Evolutionary conservation across 495 filamentous ascomycete genomes (phyloP).

Genomic region (Tuber melanosporum): DNA sequence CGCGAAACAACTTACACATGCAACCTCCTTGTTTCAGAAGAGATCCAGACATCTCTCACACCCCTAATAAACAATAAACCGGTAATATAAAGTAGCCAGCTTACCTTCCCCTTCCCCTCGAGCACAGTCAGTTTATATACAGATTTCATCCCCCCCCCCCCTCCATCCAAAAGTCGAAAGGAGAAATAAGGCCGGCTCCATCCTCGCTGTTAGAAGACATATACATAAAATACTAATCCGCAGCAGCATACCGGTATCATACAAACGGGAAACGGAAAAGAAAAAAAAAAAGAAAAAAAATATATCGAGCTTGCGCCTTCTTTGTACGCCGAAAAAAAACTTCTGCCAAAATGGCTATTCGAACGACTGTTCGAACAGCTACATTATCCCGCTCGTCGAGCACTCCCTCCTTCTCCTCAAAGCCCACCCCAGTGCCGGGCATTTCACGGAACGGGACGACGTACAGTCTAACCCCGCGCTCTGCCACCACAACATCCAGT

Average conservation of each 20-base stretch:
- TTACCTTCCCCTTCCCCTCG: background rate
- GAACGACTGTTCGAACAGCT: background rate
- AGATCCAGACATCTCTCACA: background rate
- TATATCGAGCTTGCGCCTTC: background rate
- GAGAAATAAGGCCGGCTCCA: too few species aligned
- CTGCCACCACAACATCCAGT: background rate
- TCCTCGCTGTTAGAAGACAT: too few species aligned
- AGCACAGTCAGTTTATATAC: background rate
- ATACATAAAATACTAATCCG: too few species aligned
- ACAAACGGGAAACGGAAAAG: background rate
- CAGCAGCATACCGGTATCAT: too few species aligned
- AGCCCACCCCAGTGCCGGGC: background rate
- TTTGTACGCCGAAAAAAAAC: background rate
- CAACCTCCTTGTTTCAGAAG: background rate
- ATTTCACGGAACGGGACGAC: conserved; percentile 10
- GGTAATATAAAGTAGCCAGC: background rate
- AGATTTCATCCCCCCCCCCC: background rate
- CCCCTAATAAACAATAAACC: background rate
- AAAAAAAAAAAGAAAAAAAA: background rate
- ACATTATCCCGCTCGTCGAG: background rate
- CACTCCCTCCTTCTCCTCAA: background rate
- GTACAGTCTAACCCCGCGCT: conserved; percentile 14
- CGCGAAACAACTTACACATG: background rate
- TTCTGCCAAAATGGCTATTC: background rate
- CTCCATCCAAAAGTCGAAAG: background rate